Evolutionary conservation across 768 basidiomycete genomes (phyloP).

Genomic region (Amanita polypyramis): DNA sequence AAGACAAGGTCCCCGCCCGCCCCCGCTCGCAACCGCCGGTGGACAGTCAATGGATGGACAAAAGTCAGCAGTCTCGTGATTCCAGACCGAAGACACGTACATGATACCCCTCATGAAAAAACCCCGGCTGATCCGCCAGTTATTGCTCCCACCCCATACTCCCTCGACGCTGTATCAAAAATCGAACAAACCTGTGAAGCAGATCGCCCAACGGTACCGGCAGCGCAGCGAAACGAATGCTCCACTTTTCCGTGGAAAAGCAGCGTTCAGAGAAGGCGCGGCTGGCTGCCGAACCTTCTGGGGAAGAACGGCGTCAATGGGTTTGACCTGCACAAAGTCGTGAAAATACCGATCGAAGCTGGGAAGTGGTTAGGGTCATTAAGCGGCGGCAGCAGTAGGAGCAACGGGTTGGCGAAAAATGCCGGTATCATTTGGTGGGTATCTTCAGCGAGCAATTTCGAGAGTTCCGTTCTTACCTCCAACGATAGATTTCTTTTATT

Average conservation of each 20-base stretch:
- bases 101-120: not conserved
- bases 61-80: not conserved
- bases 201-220: not conserved
- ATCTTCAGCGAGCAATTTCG: too few species aligned
- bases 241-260: not conserved
- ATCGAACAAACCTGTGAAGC: not conserved
- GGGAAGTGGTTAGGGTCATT: slow-evolving; percentile 7
- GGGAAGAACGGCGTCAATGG: not conserved
- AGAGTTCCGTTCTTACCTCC: not conserved
- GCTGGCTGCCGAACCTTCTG: slow-evolving; percentile 6
- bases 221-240: not conserved
- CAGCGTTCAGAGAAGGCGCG: not conserved
- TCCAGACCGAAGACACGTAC: not conserved
- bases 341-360: slow-evolving; percentile 6
- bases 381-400: slow-evolving; percentile 6
- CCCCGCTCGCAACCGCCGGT: slow-evolving; percentile 4
- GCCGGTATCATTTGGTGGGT: not conserved
- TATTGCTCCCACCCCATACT: not conserved
- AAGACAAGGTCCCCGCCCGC: not conserved
- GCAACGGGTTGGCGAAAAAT: not conserved
- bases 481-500: not conserved
- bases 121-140: not conserved
- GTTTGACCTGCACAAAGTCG: slow-evolving; percentile 7
- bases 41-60: slow-evolving; percentile 6
- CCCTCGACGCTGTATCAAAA: not conserved